Evolutionary conservation across 306 rosid species (phyloP).

Genomic region (Mucuna pruriens): DNA sequence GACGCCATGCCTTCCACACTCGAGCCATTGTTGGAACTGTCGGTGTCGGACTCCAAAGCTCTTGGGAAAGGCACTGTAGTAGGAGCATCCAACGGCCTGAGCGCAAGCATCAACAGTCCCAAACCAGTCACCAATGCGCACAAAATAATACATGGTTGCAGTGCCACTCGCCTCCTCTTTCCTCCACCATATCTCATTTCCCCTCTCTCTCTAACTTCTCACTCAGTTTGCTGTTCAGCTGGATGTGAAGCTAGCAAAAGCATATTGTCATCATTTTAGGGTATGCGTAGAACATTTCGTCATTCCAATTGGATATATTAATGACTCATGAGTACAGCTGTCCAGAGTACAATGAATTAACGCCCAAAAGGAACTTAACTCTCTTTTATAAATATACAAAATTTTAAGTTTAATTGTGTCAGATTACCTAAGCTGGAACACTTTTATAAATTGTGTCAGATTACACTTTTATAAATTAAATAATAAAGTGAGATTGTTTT

Average conservation of each 20-base stretch:
- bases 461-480: too few species aligned
- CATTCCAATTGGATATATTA: not conserved
- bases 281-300: not conserved
- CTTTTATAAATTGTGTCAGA: too few species aligned
- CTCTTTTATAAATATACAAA: too few species aligned
- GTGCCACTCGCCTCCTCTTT: conserved; percentile 54
- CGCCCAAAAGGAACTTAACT: too few species aligned
- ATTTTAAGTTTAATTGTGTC: too few species aligned
- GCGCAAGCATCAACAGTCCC: conserved; percentile 57
- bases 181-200: conserved; percentile 60
- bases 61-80: conserved; percentile 36
- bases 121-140: conserved; percentile 52
- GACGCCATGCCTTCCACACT: conserved; percentile 24
- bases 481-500: too few species aligned
- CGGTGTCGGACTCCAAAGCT: conserved; percentile 18
- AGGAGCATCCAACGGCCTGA: conserved; percentile 63
- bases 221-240: not conserved
- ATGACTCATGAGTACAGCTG: too few species aligned
- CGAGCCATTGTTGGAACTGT: conserved; percentile 25
- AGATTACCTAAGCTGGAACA: too few species aligned
- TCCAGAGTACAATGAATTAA: too few species aligned
- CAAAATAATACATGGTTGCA: conserved; percentile 45
- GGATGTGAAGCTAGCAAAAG: not conserved
- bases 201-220: not conserved
- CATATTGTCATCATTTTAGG: not conserved